phyloP scores from a whole-genome alignment of 305 asterid genomes.

The Fraxinus sp. region DNA sequence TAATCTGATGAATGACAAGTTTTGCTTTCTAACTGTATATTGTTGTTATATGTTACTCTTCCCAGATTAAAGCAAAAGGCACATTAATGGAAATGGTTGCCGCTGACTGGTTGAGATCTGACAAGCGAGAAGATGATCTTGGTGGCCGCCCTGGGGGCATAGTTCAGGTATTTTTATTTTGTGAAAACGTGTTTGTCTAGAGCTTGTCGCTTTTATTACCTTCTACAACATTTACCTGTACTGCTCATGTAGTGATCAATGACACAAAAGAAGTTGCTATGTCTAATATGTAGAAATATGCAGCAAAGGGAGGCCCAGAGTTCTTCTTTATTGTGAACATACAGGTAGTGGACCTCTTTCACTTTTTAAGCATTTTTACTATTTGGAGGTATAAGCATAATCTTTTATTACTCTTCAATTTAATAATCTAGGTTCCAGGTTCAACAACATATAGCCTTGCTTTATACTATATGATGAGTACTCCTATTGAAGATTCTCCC shows the following conservation, averaged over 20 bases:
- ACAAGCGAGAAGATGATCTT: slow-evolving; percentile 96
- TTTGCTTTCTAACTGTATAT: slow-evolving; percentile 11
- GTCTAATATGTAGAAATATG: slow-evolving; percentile 67
- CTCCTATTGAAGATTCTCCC: slow-evolving; percentile 79
- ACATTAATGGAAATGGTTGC: slow-evolving; percentile 97
- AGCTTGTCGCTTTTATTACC: background rate
- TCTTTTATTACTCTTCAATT: slow-evolving; percentile 17
- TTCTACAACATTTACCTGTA: slow-evolving; percentile 16
- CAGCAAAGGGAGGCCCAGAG: slow-evolving; percentile 80
- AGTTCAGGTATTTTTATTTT: slow-evolving; percentile 65
- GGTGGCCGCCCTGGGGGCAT: slow-evolving; percentile 89
- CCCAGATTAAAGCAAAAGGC: slow-evolving; percentile 83
- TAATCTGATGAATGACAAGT: background rate
- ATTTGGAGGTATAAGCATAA: background rate
- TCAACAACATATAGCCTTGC: slow-evolving; percentile 76
- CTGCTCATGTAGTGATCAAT: slow-evolving; percentile 17
- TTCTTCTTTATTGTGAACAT: slow-evolving; percentile 83
- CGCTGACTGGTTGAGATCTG: slow-evolving; percentile 97
- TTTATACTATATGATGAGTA: slow-evolving; percentile 79
- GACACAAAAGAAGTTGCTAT: slow-evolving; percentile 12
- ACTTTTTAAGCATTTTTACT: background rate
- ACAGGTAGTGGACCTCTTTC: slow-evolving; percentile 49
- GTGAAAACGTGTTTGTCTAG: background rate
- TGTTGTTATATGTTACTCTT: slow-evolving; percentile 23
- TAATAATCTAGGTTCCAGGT: slow-evolving; percentile 73